Evolutionary conservation across 2,329 filamentous ascomycete genomes (phyloP).

Genomic region (Aspergillus proliferans): DNA sequence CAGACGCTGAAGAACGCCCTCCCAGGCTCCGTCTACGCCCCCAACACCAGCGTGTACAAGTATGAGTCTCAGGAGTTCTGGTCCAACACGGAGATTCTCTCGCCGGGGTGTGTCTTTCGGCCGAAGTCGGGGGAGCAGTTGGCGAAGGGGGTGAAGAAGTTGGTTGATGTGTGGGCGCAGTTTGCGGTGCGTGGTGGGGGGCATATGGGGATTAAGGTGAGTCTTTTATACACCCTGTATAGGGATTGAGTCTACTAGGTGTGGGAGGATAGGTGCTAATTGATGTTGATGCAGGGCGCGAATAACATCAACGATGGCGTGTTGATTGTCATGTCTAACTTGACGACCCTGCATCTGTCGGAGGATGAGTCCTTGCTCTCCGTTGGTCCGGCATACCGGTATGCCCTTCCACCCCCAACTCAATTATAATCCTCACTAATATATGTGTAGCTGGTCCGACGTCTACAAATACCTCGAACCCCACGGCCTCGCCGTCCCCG

Average conservation of each 20-base stretch:
- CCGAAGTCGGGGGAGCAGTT: slow-evolving; percentile 22
- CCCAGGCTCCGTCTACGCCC: slow-evolving; percentile 17
- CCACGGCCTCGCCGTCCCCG: slow-evolving; percentile 16
- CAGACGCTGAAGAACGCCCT: slow-evolving; percentile 10
- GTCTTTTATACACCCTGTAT: neutral
- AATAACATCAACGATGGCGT: slow-evolving; percentile 31
- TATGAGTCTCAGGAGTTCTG: slow-evolving; percentile 29
- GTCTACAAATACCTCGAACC: slow-evolving; percentile 26
- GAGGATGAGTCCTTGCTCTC: slow-evolving; percentile 22
- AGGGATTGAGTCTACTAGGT: too few relatives aligned
- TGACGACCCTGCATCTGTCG: slow-evolving; percentile 23
- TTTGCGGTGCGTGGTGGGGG: slow-evolving; percentile 31
- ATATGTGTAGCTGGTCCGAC: slow-evolving; percentile 22
- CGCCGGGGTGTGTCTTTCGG: slow-evolving; percentile 29
- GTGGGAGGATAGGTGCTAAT: neutral
- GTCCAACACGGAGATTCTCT: slow-evolving; percentile 31
- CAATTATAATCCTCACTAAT: neutral
- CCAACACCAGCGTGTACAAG: slow-evolving; percentile 19
- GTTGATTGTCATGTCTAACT: slow-evolving; percentile 26
- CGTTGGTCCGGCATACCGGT: slow-evolving; percentile 24
- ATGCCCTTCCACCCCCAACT: neutral
- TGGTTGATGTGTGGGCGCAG: slow-evolving; percentile 16
- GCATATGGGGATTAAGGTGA: slow-evolving; percentile 29
- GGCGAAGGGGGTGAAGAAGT: slow-evolving; percentile 15
- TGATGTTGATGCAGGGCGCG: slow-evolving; percentile 16